Conservation (phyloP, 306 rosid genomes). For the Lathyrus aphaca region DNA sequence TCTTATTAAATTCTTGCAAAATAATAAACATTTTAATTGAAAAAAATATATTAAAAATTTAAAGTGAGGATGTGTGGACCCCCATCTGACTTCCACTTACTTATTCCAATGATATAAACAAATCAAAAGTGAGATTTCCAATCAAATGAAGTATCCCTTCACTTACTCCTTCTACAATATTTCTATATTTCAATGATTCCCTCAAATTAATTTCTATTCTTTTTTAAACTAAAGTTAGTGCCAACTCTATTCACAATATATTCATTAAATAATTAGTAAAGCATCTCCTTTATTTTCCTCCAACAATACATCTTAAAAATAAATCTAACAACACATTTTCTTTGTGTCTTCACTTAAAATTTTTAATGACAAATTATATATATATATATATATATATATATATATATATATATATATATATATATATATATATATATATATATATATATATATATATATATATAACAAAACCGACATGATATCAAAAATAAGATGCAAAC, state of each 20-base stretch:
- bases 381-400: too few relatives aligned
- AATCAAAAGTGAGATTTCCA: conserved; percentile 80
- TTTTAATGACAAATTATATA: too few relatives aligned
- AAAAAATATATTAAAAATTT: conserved; percentile 28
- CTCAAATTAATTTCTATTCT: conserved; percentile 34
- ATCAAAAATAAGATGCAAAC: too few relatives aligned
- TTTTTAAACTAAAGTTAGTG: conserved; percentile 61
- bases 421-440: too few relatives aligned
- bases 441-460: too few relatives aligned
- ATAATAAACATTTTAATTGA: conserved; percentile 28
- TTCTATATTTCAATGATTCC: conserved; percentile 68
- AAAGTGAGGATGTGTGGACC: conserved; percentile 61
- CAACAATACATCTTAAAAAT: not conserved
- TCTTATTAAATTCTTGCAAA: conserved; percentile 30
- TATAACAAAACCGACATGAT: too few relatives aligned
- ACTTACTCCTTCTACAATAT: conserved; percentile 44
- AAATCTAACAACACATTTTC: conserved; percentile 37
- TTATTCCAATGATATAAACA: conserved; percentile 76
- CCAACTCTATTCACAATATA: conserved; percentile 76
- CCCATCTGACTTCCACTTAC: conserved; percentile 96
- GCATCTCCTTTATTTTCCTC: conserved; percentile 45
- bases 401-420: too few relatives aligned
- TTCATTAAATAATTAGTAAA: conserved; percentile 50
- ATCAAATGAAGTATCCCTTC: conserved; percentile 77
- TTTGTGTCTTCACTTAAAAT: not conserved